phyloP scores from a whole-genome alignment of 768 basidiomycete species.

The Ramaria rubella region DNA sequence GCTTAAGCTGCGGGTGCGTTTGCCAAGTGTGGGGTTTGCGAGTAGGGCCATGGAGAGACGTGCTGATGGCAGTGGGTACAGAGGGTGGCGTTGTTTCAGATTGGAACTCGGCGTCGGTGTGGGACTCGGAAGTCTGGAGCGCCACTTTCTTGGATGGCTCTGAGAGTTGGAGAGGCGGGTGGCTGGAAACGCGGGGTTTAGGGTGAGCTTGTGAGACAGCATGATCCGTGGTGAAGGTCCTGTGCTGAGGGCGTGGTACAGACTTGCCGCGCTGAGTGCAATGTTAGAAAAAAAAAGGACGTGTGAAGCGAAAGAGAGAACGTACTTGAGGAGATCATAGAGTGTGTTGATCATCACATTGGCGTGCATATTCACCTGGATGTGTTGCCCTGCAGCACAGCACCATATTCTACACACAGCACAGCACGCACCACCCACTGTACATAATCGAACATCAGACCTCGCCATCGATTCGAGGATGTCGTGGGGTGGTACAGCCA shows the following conservation, averaged over 20 bases:
- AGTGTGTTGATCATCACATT: slow-evolving; percentile 73
- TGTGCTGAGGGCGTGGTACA: slow-evolving; percentile 33
- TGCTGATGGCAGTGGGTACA: slow-evolving; percentile 1
- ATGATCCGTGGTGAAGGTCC: slow-evolving; percentile 22
- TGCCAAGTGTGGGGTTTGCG: neutral
- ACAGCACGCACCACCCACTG: slow-evolving; percentile 34
- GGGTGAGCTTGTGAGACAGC: slow-evolving; percentile 17
- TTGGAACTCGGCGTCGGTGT: slow-evolving; percentile 1
- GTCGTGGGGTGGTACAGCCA: slow-evolving; percentile 29
- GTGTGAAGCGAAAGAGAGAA: neutral
- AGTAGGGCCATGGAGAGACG: neutral
- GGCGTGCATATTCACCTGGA: slow-evolving; percentile 77
- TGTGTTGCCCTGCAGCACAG: slow-evolving; percentile 54
- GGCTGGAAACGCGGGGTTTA: slow-evolving; percentile 22
- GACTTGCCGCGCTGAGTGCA: slow-evolving; percentile 30
- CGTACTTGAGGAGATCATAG: slow-evolving; percentile 36
- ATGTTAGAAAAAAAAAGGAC: slow-evolving; percentile 11
- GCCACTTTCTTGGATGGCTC: slow-evolving; percentile 35
- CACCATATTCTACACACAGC: neutral
- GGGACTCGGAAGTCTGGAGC: slow-evolving; percentile 15
- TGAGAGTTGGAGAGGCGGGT: slow-evolving; percentile 29
- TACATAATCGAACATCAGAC: slow-evolving; percentile 47
- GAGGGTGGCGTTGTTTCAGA: neutral
- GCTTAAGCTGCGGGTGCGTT: neutral
- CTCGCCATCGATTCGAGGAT: slow-evolving; percentile 49